Evolutionary conservation across 768 basidiomycete species (phyloP).

Genomic region (Boletus bicolor): DNA sequence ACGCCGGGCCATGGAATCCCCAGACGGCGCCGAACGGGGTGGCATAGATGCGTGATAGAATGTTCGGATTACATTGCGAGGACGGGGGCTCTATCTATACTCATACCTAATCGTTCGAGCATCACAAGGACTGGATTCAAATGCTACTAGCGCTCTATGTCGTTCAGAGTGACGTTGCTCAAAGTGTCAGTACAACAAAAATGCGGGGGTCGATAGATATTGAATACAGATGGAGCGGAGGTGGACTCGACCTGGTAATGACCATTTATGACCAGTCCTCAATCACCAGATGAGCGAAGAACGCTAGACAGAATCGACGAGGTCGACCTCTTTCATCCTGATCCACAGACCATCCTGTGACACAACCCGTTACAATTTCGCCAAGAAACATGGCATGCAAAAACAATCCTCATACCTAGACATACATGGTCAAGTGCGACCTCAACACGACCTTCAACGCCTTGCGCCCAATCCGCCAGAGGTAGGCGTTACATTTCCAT

Average conservation of each 20-base stretch:
- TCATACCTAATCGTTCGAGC: conserved; percentile 30
- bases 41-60: conserved; percentile 17
- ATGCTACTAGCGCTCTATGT: neutral
- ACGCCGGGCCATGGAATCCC: conserved; percentile 89
- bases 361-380: neutral
- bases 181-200: neutral
- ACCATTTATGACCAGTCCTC: too few species aligned
- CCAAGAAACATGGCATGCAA: neutral
- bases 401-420: conserved; percentile 31
- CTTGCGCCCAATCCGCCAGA: conserved; percentile 32
- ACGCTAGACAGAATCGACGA: conserved; percentile 1
- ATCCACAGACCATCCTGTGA: conserved; percentile 27
- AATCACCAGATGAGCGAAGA: too few species aligned
- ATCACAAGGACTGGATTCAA: conserved; percentile 9
- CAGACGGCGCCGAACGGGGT: conserved; percentile 10
- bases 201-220: too few species aligned
- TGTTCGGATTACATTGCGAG: neutral
- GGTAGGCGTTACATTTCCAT: conserved; percentile 34
- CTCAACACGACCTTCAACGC: conserved; percentile 34
- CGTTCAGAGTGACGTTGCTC: neutral
- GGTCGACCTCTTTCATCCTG: conserved; percentile 5
- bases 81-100: conserved; percentile 23
- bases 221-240: neutral
- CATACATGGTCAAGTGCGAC: conserved; percentile 43
- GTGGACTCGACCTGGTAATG: too few species aligned